Evolutionary conservation across 345 rosid genomes (phyloP).

Genomic region (Zanthoxylum bungeanum): DNA sequence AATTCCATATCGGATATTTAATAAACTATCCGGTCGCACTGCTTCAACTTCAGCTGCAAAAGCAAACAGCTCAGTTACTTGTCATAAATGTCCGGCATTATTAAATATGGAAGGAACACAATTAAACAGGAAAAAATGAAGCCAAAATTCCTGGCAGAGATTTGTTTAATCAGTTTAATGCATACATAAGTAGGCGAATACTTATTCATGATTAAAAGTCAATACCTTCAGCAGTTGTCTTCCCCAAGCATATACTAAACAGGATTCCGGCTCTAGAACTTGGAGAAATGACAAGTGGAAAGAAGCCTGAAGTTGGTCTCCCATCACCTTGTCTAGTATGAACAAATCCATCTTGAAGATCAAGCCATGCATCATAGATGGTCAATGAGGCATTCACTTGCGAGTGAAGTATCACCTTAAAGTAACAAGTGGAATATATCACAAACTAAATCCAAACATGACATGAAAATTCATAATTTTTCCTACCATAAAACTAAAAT

Average conservation of each 20-base stretch:
- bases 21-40: slow-evolving; percentile 53
- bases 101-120: not conserved
- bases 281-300: slow-evolving; percentile 81
- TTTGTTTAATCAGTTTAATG: not conserved
- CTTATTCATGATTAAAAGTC: slow-evolving; percentile 1
- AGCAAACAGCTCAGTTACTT: slow-evolving; percentile 15
- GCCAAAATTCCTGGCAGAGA: slow-evolving; percentile 1
- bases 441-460: not conserved
- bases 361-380: slow-evolving; percentile 86
- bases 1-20: slow-evolving; percentile 75
- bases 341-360: slow-evolving; percentile 88
- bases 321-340: slow-evolving; percentile 63
- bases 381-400: slow-evolving; percentile 85
- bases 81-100: not conserved
- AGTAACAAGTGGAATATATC: slow-evolving; percentile 8
- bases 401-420: slow-evolving; percentile 85
- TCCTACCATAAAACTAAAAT: not conserved
- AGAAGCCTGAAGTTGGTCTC: slow-evolving; percentile 75
- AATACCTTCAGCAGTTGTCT: slow-evolving; percentile 51
- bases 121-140: not conserved
- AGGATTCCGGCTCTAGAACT: slow-evolving; percentile 74
- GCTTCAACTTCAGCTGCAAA: slow-evolving; percentile 43
- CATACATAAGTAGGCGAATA: not conserved
- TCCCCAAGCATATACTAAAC: slow-evolving; percentile 65
- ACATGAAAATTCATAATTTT: not conserved